These are phyloP conservation scores for Pseudocercospora cruenta DNA, from an alignment of 2,329 filamentous ascomycete genomes.

Conservation along the genomic window DNA sequence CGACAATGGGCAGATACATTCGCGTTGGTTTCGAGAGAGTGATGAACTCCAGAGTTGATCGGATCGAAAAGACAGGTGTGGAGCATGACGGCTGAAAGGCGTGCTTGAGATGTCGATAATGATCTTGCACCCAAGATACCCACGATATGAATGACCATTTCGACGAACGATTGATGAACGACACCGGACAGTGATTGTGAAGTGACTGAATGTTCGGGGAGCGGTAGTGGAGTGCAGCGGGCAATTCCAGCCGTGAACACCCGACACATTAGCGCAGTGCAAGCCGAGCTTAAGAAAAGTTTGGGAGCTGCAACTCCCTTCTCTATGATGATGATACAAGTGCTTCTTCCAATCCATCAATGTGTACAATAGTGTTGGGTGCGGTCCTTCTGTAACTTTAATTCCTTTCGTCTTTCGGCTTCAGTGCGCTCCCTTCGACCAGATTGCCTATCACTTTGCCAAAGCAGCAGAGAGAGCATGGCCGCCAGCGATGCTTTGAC, in stretches of 20 bases:
- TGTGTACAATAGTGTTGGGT: not conserved
- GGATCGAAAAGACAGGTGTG: slow-evolving; percentile 18
- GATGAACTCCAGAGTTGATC: slow-evolving; percentile 48
- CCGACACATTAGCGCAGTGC: not conserved
- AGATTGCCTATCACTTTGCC: not conserved
- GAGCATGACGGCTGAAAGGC: slow-evolving; percentile 2
- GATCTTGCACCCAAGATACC: not conserved
- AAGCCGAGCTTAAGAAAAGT: not conserved
- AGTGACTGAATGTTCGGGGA: not conserved
- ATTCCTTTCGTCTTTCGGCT: not conserved
- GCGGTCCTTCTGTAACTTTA: not conserved
- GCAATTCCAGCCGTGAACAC: not conserved
- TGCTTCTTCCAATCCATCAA: not conserved
- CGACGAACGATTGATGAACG: not conserved
- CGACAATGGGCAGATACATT: slow-evolving; percentile 79
- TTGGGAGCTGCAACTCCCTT: not conserved
- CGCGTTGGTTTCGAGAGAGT: slow-evolving; percentile 83
- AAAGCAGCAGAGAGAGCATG: slow-evolving; percentile 10
- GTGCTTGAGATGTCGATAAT: not conserved
- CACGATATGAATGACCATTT: slow-evolving; percentile 6
- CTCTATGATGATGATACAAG: not conserved
- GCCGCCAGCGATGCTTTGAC: slow-evolving; percentile 22
- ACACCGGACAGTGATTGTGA: not conserved
- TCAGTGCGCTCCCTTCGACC: not conserved
- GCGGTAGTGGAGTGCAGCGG: not conserved